phyloP scores from a whole-genome alignment of 352 stramenopile species.

The Phytophthora agathidicida region DNA sequence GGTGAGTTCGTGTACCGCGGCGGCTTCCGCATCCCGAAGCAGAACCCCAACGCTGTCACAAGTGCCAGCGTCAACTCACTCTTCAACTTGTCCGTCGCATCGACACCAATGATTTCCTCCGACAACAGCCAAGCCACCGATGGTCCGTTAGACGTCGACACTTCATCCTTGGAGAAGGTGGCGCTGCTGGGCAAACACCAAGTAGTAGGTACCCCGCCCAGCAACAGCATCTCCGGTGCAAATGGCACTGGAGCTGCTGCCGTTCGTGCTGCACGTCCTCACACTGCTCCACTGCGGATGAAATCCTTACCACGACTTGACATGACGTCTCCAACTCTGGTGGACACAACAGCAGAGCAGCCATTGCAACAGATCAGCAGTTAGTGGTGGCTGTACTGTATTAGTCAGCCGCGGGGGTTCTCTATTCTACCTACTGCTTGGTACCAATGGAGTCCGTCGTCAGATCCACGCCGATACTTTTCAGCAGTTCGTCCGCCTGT shows the following conservation, averaged over 20 bases:
- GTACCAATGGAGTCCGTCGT: not conserved
- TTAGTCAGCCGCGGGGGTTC: no score
- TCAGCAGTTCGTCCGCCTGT: constrained; percentile 21
- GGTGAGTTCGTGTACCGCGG: constrained; percentile 65
- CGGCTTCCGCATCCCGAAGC: constrained; percentile 62
- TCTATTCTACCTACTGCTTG: not conserved
- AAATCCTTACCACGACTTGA: constrained; percentile 59
- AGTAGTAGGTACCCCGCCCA: constrained; percentile 28
- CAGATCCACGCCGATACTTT: constrained; percentile 21
- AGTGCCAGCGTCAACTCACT: constrained; percentile 25
- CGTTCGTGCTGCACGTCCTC: constrained; percentile 35
- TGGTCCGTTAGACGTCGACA: constrained; percentile 30
- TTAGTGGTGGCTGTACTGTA: constrained; percentile 11
- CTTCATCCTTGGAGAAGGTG: constrained; percentile 49
- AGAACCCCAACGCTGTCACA: constrained; percentile 1
- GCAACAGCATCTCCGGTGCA: not conserved
- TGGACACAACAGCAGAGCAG: constrained; percentile 1
- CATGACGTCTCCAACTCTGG: not conserved
- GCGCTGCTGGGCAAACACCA: constrained; percentile 45
- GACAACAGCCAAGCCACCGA: constrained; percentile 1
- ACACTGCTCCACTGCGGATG: constrained; percentile 54
- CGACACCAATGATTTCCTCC: not conserved
- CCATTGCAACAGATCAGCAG: not conserved
- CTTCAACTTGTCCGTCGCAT: constrained; percentile 11
- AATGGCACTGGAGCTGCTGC: constrained; percentile 4